Evolutionary conservation across 805 yeast species (phyloP).

Genomic region (Spencermartinsiella europaea): DNA sequence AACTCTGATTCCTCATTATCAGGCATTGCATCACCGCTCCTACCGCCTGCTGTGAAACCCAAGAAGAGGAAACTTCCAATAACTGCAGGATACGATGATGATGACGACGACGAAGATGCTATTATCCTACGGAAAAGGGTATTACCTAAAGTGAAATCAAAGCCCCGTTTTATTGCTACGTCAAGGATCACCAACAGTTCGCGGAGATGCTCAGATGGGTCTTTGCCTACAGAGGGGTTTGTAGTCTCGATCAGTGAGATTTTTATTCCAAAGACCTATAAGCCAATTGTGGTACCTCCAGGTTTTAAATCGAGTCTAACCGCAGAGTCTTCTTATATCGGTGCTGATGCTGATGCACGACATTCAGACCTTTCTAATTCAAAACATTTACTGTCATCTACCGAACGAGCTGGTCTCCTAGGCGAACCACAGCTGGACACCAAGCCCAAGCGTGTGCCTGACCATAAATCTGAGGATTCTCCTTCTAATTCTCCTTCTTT

Average conservation of each 20-base stretch:
- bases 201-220: constrained; percentile 7
- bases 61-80: constrained; percentile 18
- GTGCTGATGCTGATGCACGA: too few species aligned
- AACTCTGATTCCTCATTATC: neutral
- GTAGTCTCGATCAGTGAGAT: constrained; percentile 8
- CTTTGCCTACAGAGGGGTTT: constrained; percentile 5
- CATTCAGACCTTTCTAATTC: too few species aligned
- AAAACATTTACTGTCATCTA: too few species aligned
- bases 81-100: constrained; percentile 23
- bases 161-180: neutral
- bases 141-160: neutral
- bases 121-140: neutral
- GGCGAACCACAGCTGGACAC: too few species aligned
- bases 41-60: constrained; percentile 2
- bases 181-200: neutral
- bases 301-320: neutral
- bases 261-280: neutral
- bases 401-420: constrained; percentile 13
- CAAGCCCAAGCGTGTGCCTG: too few species aligned
- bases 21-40: neutral
- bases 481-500: too few species aligned
- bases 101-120: constrained; percentile 19
- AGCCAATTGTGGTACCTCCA: neutral
- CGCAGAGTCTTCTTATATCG: too few species aligned
- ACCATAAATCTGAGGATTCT: too few species aligned